phyloP scores from a whole-genome alignment of 1,284 basidiomycete species.

The Cutaneotrichosporon cavernicola region DNA sequence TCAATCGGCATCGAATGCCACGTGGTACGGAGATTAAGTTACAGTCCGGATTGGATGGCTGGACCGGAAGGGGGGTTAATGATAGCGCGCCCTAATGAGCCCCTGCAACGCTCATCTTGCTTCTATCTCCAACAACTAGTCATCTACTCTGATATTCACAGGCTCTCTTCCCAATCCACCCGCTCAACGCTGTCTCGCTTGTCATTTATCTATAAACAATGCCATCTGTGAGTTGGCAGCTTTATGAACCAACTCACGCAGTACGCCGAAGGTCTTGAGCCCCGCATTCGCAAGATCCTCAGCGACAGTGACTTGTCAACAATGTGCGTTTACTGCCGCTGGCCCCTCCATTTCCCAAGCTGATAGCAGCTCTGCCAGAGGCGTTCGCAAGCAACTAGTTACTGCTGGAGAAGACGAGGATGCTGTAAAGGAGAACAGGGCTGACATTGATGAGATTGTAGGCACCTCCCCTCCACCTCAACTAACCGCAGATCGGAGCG shows the following conservation, averaged over 20 bases:
- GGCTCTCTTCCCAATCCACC: not conserved
- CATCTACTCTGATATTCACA: not conserved
- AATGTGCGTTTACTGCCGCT: slow-evolving; percentile 28
- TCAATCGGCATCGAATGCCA: not conserved
- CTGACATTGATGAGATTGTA: slow-evolving; percentile 47
- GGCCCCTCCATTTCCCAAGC: not conserved
- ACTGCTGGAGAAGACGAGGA: slow-evolving; percentile 41
- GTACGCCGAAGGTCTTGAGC: slow-evolving; percentile 34
- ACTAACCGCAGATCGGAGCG: slow-evolving; percentile 37
- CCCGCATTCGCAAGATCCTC: slow-evolving; percentile 39
- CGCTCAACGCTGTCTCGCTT: not conserved
- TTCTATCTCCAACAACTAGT: not conserved
- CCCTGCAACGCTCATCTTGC: not conserved
- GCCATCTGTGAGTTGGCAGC: slow-evolving; percentile 2
- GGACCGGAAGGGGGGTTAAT: not conserved
- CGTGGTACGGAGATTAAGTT: not conserved
- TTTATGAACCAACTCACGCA: slow-evolving; percentile 10
- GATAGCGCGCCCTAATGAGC: not conserved
- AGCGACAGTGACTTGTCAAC: slow-evolving; percentile 38
- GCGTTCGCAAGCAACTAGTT: slow-evolving; percentile 48
- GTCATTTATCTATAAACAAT: not conserved
- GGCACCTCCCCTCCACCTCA: slow-evolving; percentile 14
- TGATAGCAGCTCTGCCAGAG: slow-evolving; percentile 47
- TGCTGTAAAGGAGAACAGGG: slow-evolving; percentile 42
- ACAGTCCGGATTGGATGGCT: not conserved